phyloP scores from a whole-genome alignment of 768 basidiomycete species.

The Tulasnella calospora region DNA sequence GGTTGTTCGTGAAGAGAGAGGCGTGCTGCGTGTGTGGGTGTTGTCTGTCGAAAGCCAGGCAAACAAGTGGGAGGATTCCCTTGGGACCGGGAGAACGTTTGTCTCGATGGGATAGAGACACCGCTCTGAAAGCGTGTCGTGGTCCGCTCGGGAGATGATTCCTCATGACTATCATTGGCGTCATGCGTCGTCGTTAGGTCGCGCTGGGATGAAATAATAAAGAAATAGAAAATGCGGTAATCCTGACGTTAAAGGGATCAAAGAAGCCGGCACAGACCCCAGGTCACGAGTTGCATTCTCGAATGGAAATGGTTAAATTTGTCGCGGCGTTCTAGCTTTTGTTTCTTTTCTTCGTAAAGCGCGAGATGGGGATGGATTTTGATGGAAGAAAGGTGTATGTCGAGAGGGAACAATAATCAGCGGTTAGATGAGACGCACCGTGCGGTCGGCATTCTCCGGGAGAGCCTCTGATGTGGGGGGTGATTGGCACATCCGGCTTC shows the following conservation, averaged over 20 bases:
- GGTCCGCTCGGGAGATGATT: not conserved
- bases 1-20: not conserved
- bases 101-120: not conserved
- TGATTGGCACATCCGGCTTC: not conserved
- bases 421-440: conserved; percentile 7
- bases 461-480: not conserved
- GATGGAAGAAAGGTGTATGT: not conserved
- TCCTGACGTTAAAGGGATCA: not conserved
- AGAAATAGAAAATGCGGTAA: not conserved
- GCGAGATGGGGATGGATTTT: not conserved
- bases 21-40: conserved; percentile 6
- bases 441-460: not conserved
- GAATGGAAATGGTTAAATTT: conserved; percentile 3
- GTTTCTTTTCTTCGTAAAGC: not conserved
- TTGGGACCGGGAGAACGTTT: conserved; percentile 3
- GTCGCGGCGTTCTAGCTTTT: not conserved
- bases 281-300: not conserved
- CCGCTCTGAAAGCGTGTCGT: not conserved
- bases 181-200: not conserved
- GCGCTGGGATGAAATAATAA: not conserved
- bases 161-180: not conserved
- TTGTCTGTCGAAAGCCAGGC: conserved; percentile 5
- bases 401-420: conserved; percentile 8
- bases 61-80: conserved; percentile 11
- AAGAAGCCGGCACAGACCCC: not conserved